Conservation (phyloP, 192 early-diverging fungal species). For the Coemansia erecta region DNA sequence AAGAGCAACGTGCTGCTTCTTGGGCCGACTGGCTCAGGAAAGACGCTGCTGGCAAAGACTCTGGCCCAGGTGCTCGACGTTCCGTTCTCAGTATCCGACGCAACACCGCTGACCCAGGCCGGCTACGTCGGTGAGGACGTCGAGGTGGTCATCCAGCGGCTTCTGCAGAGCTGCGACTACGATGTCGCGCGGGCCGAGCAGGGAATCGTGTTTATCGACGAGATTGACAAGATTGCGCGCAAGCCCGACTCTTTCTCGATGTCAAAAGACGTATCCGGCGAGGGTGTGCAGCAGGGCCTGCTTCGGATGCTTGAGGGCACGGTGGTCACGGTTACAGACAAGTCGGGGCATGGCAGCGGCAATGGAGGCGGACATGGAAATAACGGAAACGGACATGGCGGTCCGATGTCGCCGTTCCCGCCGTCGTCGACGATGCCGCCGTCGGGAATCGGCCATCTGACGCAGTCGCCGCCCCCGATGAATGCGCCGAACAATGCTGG, state of each 20-base stretch:
- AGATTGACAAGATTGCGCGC: slow-evolving; percentile 88
- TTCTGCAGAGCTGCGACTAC: slow-evolving; percentile 86
- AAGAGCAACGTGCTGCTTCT: slow-evolving; percentile 89
- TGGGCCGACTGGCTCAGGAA: slow-evolving; percentile 83
- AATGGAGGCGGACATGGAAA: slow-evolving; percentile 14
- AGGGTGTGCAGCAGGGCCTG: slow-evolving; percentile 88
- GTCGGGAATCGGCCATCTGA: slow-evolving; percentile 19
- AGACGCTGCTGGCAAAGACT: slow-evolving; percentile 81
- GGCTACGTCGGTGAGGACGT: slow-evolving; percentile 94
- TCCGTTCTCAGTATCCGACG: slow-evolving; percentile 87
- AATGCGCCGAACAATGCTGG: slow-evolving; percentile 10
- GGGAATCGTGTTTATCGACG: slow-evolving; percentile 90
- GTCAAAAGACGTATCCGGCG: slow-evolving; percentile 85
- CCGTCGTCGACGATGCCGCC: slow-evolving; percentile 28
- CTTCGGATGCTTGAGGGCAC: slow-evolving; percentile 89
- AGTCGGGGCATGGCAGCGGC: slow-evolving; percentile 59
- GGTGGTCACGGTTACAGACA: slow-evolving; percentile 80
- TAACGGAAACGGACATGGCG: slow-evolving; percentile 12
- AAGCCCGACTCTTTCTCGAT: slow-evolving; percentile 70
- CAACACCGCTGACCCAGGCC: slow-evolving; percentile 87
- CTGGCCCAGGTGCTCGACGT: slow-evolving; percentile 80
- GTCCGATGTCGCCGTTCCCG: slow-evolving; percentile 27
- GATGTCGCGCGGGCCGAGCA: slow-evolving; percentile 80
- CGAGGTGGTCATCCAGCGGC: slow-evolving; percentile 77
- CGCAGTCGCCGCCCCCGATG: slow-evolving; percentile 22